Conservation (phyloP, 176 grass and related monocot genomes). For the Carex myosuroides region DNA sequence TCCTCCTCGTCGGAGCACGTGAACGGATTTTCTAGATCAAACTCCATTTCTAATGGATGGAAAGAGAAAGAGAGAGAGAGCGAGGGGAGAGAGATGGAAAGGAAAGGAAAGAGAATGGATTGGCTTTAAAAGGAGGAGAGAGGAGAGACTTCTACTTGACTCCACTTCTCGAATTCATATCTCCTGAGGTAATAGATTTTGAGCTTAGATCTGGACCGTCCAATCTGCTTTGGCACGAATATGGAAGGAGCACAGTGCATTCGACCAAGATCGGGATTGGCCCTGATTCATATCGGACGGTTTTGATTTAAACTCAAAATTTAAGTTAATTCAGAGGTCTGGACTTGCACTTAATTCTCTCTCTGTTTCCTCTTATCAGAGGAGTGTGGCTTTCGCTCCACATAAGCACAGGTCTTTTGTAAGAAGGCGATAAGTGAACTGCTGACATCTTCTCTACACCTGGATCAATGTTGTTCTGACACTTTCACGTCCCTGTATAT, state of each 20-base stretch:
- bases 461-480: not conserved
- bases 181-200: too few species aligned
- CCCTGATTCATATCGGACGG: too few species aligned
- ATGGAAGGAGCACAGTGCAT: too few species aligned
- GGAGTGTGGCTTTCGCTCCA: not conserved
- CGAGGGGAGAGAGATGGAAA: slow-evolving; percentile 10
- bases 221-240: too few species aligned
- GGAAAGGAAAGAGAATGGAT: slow-evolving; percentile 16
- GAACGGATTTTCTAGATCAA: slow-evolving; percentile 97
- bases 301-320: too few species aligned
- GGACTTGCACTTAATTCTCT: slow-evolving; percentile 8
- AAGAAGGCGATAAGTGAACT: not conserved
- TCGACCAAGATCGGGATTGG: too few species aligned
- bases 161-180: not conserved
- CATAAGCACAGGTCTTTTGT: not conserved
- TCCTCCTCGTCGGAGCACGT: slow-evolving; percentile 63
- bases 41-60: slow-evolving; percentile 38
- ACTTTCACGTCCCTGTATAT: not conserved
- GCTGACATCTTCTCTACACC: not conserved
- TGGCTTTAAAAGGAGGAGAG: slow-evolving; percentile 37
- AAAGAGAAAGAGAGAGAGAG: slow-evolving; percentile 10
- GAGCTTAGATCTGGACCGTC: too few species aligned
- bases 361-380: slow-evolving; percentile 13
- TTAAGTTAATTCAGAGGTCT: too few species aligned
- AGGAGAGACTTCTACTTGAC: slow-evolving; percentile 53